Evolutionary conservation across 2,329 filamentous ascomycete species (phyloP).

Genomic region (Clarireedia sp.): DNA sequence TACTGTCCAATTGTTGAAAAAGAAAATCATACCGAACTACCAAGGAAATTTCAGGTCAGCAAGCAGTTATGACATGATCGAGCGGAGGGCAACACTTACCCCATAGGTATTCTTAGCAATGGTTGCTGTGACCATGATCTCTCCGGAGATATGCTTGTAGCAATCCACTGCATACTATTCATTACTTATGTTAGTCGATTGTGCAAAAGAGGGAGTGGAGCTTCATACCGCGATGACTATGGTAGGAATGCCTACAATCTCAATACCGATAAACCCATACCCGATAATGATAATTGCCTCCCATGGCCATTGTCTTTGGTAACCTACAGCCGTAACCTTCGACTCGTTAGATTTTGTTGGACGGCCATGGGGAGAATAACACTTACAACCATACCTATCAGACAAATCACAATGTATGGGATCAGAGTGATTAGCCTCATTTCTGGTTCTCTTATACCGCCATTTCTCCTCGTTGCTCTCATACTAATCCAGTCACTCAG

Average conservation of each 20-base stretch:
- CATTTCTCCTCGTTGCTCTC: slow-evolving; percentile 42
- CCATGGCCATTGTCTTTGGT: slow-evolving; percentile 45
- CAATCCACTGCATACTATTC: slow-evolving; percentile 46
- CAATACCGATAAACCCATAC: slow-evolving; percentile 45
- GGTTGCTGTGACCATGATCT: slow-evolving; percentile 50
- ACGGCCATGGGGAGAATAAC: neutral
- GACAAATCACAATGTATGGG: slow-evolving; percentile 48
- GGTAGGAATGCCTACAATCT: slow-evolving; percentile 48
- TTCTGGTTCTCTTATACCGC: slow-evolving; percentile 49
- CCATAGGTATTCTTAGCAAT: slow-evolving; percentile 57
- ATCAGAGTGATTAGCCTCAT: slow-evolving; percentile 50
- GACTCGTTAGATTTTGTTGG: slow-evolving; percentile 1
- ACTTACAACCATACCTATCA: slow-evolving; percentile 43
- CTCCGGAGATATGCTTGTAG: slow-evolving; percentile 53
- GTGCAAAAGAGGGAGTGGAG: slow-evolving; percentile 17
- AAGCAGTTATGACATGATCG: neutral
- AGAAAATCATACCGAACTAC: slow-evolving; percentile 46
- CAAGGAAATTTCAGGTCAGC: neutral
- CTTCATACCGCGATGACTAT: slow-evolving; percentile 37
- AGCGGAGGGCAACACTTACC: neutral
- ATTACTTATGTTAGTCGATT: neutral
- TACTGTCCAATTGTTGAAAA: slow-evolving; percentile 43
- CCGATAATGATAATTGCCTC: slow-evolving; percentile 46
- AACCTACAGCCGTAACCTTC: slow-evolving; percentile 38
- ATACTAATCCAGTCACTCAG: slow-evolving; percentile 50